Evolutionary conservation across 257 asterid species (phyloP), one percentile per base, ranked within the genome.

Genomic region (Nicotiana undulata): DNA sequence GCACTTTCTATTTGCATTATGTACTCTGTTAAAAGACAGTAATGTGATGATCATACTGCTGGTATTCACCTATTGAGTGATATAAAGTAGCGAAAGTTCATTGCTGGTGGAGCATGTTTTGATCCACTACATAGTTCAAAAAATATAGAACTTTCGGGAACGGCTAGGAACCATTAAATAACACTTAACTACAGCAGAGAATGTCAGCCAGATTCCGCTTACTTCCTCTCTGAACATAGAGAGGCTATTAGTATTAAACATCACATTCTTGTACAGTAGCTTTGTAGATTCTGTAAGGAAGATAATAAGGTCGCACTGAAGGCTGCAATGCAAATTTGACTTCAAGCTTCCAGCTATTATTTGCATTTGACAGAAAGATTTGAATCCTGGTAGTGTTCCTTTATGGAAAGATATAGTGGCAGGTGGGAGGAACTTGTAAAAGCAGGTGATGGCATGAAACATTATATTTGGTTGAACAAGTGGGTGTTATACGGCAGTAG

Each of bases 1-100:
- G 88, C 77, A 68, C 46, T 79, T 81, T 52, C 58, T 66, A 56
- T 58, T 78, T 51, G 31, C 60, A 56, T 49, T 74, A 6, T 49
- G 79, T 26, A 26, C 61, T 15, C 32, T 59, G 58, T 28, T 15
- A n/a, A 44, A 78, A 58, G 75, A 40, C 18, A 40, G 32, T 58
- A 51, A 22, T 60, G 60, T 78, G 34, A 61, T 58, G 15, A 78
- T n/a, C 58, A 74, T 79, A 44, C 61, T 28, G 52, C 76, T 40
- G 58, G 51, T 18, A 51, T 40, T 40, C 9, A 11, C 49, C 49
- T 40, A 40, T 26, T 5, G 20, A 18, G 61, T 40, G 46, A 60
- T 11, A 20, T 22, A 7, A 17, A 78, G 68, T 60, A n/a, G 28
- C 6, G 5, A 60, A 77, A 24, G 24, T 24, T 49, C 28, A 34